Conservation (phyloP, 257 asterid genomes). For the Coffea eugenioides region DNA sequence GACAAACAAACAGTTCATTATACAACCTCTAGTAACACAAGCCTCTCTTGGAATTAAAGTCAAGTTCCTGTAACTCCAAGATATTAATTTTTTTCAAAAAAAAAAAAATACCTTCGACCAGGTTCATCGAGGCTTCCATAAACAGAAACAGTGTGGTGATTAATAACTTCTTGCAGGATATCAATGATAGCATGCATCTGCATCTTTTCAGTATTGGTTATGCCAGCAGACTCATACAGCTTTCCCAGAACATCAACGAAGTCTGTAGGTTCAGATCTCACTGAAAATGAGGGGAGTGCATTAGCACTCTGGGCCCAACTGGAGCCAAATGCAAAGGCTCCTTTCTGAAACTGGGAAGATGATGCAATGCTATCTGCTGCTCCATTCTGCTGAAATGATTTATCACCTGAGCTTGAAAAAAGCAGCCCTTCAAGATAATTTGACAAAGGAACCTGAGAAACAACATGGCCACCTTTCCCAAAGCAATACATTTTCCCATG, state of each 20-base stretch:
- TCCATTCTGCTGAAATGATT: slow-evolving; percentile 63
- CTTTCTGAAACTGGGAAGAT: slow-evolving; percentile 49
- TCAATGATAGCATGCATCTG: slow-evolving; percentile 68
- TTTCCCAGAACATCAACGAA: slow-evolving; percentile 62
- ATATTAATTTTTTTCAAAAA: neutral
- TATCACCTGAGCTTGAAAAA: slow-evolving; percentile 48
- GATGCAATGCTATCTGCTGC: slow-evolving; percentile 12
- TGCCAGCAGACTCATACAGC: slow-evolving; percentile 36
- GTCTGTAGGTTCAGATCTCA: slow-evolving; percentile 55
- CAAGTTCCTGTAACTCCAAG: neutral
- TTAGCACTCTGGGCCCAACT: slow-evolving; percentile 42
- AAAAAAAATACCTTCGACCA: slow-evolving; percentile 68
- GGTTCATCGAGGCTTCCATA: slow-evolving; percentile 94
- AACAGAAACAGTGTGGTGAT: slow-evolving; percentile 58
- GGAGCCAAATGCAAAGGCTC: slow-evolving; percentile 35
- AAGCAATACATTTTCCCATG: slow-evolving; percentile 33
- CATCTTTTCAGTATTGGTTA: slow-evolving; percentile 62
- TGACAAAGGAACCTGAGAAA: slow-evolving; percentile 65
- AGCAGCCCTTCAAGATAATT: slow-evolving; percentile 69
- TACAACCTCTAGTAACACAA: slow-evolving; percentile 1
- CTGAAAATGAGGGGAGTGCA: slow-evolving; percentile 35
- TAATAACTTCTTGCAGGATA: slow-evolving; percentile 72
- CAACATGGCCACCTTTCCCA: slow-evolving; percentile 32
- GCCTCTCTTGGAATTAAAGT: neutral
- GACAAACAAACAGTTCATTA: neutral